These are phyloP conservation scores for Aspergillus unguis DNA, from an alignment of 2,329 filamentous ascomycete genomes.

Conservation along the genomic window DNA sequence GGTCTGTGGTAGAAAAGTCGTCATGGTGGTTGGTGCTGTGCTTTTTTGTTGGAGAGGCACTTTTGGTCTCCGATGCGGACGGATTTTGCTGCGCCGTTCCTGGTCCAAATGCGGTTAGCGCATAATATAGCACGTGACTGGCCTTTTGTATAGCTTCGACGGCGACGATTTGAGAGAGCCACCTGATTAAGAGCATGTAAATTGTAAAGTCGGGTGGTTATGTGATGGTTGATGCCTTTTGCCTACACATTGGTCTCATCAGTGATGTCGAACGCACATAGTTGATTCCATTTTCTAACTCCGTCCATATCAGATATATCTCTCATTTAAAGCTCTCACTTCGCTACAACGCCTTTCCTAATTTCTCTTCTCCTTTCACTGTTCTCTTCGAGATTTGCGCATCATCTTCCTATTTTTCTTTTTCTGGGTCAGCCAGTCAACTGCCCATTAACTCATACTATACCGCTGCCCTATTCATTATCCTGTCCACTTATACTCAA, in stretches of 20 bases:
- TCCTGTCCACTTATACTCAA: background rate
- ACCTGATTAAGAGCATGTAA: background rate
- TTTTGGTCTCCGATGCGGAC: slow-evolving; percentile 25
- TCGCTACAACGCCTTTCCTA: no score
- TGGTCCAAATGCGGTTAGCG: slow-evolving; percentile 20
- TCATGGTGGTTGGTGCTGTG: slow-evolving; percentile 49
- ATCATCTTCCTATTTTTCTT: no score
- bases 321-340: no score
- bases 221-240: no score
- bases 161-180: background rate
- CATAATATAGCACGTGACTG: slow-evolving; percentile 14
- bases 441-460: background rate
- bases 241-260: no score
- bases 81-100: slow-evolving; percentile 31
- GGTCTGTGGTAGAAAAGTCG: slow-evolving; percentile 61
- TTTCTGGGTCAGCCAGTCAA: no score
- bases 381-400: no score
- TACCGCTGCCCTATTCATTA: background rate
- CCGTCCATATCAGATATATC: no score
- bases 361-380: no score
- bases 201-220: no score
- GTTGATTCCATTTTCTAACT: no score
- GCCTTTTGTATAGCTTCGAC: slow-evolving; percentile 9
- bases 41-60: slow-evolving; percentile 21
- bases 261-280: no score